Percentiles rank a stretch among this genome's conserved stretches.
phyloP scores from a whole-genome alignment of 768 basidiomycete genomes.

The Boletus sp. region DNA sequence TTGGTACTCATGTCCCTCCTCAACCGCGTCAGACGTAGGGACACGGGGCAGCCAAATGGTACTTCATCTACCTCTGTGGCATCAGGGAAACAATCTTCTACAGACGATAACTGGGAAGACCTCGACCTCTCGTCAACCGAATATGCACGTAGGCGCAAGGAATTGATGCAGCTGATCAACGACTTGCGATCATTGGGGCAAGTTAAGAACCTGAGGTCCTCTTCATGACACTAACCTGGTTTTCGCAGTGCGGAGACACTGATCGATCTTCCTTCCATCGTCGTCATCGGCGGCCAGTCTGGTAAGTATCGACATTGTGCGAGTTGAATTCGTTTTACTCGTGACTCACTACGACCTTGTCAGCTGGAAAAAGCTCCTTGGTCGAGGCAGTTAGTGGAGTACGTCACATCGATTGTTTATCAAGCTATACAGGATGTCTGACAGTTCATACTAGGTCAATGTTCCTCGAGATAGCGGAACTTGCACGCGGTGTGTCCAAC shows the following conservation, averaged over 20 bases:
- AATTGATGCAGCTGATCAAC: conserved; percentile 39
- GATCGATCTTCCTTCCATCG: conserved; percentile 50
- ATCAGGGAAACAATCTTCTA: conserved; percentile 3
- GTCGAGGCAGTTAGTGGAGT: conserved; percentile 60
- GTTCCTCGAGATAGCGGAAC: conserved; percentile 64
- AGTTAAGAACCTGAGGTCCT: background rate
- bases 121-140: conserved; percentile 31
- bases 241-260: conserved; percentile 34
- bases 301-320: conserved; percentile 32
- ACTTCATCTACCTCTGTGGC: background rate
- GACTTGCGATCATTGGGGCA: conserved; percentile 44
- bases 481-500: conserved; percentile 46
- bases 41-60: background rate
- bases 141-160: conserved; percentile 41
- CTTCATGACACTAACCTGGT: background rate
- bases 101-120: conserved; percentile 13
- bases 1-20: conserved; percentile 4
- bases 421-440: background rate
- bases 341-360: background rate
- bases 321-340: background rate
- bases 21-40: background rate
- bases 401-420: conserved; percentile 12
- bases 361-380: conserved; percentile 60
- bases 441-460: conserved; percentile 40
- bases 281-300: conserved; percentile 57